These are phyloP conservation scores for Fusarium haematococcum DNA, from an alignment of 2,329 filamentous ascomycete genomes.

Conservation along the genomic window DNA sequence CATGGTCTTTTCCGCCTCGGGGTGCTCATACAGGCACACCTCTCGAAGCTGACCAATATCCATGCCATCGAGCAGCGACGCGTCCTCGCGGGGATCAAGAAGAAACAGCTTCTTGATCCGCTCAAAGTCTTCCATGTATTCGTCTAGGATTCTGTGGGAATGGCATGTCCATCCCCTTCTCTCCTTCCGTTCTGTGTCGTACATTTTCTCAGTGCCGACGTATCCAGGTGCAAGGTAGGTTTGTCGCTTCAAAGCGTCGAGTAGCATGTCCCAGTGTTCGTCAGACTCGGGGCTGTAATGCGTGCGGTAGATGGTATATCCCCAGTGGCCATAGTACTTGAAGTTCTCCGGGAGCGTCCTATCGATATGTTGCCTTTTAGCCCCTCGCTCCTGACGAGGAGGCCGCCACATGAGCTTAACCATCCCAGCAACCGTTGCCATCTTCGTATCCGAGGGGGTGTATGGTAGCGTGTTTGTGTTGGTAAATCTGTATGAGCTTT, in stretches of 20 bases:
- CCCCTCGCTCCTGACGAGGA: neutral
- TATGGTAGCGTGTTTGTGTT: neutral
- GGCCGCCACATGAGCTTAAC: neutral
- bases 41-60: neutral
- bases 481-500: neutral
- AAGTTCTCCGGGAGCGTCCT: slow-evolving; percentile 6
- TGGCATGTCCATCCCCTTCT: neutral
- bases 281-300: slow-evolving; percentile 12
- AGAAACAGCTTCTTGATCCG: slow-evolving; percentile 1
- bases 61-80: neutral
- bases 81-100: neutral
- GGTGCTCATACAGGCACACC: neutral
- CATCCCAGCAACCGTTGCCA: slow-evolving; percentile 6
- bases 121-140: neutral
- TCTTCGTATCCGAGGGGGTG: neutral
- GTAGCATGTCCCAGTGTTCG: slow-evolving; percentile 6
- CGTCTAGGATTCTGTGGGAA: neutral
- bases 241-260: slow-evolving; percentile 7
- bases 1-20: neutral
- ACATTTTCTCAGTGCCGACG: neutral
- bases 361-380: neutral
- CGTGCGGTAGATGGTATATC: slow-evolving; percentile 15
- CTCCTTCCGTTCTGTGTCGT: neutral
- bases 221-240: slow-evolving; percentile 4
- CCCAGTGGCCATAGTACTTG: slow-evolving; percentile 23